These are phyloP conservation scores for Tetrapisispora pingtungensis DNA, from an alignment of 805 yeast species.

Conservation along the genomic window DNA sequence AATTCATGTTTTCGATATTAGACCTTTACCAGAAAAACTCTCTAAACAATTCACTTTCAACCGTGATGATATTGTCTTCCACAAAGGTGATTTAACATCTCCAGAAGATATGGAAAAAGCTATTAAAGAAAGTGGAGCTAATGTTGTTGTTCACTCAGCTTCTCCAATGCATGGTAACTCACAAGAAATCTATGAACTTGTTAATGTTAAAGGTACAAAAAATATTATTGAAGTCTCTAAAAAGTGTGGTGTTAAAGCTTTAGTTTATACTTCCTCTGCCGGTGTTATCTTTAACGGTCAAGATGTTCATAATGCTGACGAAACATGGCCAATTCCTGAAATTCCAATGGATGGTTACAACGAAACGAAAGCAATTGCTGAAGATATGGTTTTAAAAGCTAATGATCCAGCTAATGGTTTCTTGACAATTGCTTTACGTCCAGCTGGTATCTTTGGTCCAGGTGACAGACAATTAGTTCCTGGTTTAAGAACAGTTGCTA, in stretches of 20 bases:
- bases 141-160: conserved; percentile 87
- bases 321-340: conserved; percentile 84
- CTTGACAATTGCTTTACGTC: conserved; percentile 78
- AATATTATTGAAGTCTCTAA: conserved; percentile 60
- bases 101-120: conserved; percentile 58
- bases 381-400: conserved; percentile 65
- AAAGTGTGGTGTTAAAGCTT: conserved; percentile 41
- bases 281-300: conserved; percentile 97
- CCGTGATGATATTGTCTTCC: conserved; percentile 44
- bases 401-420: conserved; percentile 48
- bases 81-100: conserved; percentile 78
- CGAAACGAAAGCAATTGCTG: conserved; percentile 89
- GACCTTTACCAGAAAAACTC: conserved; percentile 69
- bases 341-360: conserved; percentile 95
- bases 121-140: conserved; percentile 46
- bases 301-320: conserved; percentile 86
- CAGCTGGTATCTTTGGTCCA: conserved; percentile 98
- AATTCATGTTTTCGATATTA: conserved; percentile 82
- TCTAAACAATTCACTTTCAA: conserved; percentile 71
- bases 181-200: conserved; percentile 76
- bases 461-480: conserved; percentile 97
- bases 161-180: conserved; percentile 89
- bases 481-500: conserved; percentile 74
- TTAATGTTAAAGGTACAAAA: conserved; percentile 81
- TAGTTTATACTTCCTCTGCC: conserved; percentile 93